Conservation (phyloP, 805 yeast genomes). For the Teunomyces atbi region DNA sequence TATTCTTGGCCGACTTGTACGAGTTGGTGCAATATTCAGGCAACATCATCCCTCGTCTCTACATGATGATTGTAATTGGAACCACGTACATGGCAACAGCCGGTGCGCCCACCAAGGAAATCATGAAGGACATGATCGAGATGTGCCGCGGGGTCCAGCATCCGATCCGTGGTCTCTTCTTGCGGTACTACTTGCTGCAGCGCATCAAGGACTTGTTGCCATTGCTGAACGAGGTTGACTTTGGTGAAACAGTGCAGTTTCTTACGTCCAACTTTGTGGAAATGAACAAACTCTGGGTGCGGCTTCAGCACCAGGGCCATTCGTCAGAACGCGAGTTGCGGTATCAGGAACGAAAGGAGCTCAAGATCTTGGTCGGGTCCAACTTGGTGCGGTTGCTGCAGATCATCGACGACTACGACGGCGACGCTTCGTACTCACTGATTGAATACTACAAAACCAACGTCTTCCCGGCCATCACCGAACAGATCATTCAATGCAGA, state of each 20-base stretch:
- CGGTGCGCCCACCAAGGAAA: constrained; percentile 78
- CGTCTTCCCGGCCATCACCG: constrained; percentile 77
- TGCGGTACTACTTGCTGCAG: constrained; percentile 86
- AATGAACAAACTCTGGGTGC: constrained; percentile 97
- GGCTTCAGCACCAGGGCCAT: constrained; percentile 94
- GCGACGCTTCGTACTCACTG: constrained; percentile 26
- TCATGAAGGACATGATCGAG: constrained; percentile 94
- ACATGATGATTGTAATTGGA: constrained; percentile 94
- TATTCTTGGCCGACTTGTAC: constrained; percentile 75
- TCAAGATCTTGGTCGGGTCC: constrained; percentile 89
- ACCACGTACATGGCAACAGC: constrained; percentile 77
- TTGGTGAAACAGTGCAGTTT: constrained; percentile 72
- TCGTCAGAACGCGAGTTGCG: constrained; percentile 76
- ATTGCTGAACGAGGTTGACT: constrained; percentile 32
- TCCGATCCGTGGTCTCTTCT: constrained; percentile 87
- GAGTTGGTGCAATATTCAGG: constrained; percentile 96
- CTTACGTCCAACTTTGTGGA: constrained; percentile 86
- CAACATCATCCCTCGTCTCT: constrained; percentile 85
- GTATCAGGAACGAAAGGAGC: constrained; percentile 76
- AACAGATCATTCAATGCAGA: constrained; percentile 88
- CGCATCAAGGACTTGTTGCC: constrained; percentile 70
- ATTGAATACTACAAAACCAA: constrained; percentile 39
- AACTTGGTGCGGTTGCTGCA: constrained; percentile 88
- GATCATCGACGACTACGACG: constrained; percentile 67
- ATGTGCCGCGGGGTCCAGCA: constrained; percentile 97